Evolutionary conservation across 83 land plant species (phyloP).

Genomic region (Isoetes engelmannii): DNA sequence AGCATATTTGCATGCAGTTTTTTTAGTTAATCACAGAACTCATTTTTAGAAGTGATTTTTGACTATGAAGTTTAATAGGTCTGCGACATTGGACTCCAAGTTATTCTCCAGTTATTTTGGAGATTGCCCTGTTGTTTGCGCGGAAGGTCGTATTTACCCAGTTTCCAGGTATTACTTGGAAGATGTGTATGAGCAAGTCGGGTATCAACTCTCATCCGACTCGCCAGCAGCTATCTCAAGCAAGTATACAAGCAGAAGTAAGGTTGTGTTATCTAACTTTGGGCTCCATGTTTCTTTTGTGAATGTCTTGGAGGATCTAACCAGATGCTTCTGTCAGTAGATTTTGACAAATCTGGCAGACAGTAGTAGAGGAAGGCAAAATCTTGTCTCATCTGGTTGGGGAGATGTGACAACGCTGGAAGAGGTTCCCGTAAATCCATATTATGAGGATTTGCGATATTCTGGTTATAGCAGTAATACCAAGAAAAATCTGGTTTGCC

Average conservation of each 20-base stretch:
- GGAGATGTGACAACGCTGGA: conserved; percentile 70
- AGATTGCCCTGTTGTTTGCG: conserved; percentile 66
- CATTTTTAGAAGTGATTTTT: not conserved
- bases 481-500: conserved; percentile 56
- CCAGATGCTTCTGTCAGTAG: conserved; percentile 21
- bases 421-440: conserved; percentile 48
- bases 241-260: not conserved
- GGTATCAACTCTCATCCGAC: conserved; percentile 68
- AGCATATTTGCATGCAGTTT: no score
- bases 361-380: conserved; percentile 61
- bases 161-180: conserved; percentile 69
- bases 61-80: conserved; percentile 37
- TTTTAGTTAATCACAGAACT: no score
- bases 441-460: conserved; percentile 44
- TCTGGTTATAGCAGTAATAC: conserved; percentile 53
- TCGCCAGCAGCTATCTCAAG: conserved; percentile 44
- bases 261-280: not conserved
- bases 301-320: not conserved
- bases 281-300: not conserved
- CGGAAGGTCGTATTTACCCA: conserved; percentile 79
- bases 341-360: conserved; percentile 34
- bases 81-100: conserved; percentile 82
- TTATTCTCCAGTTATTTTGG: conserved; percentile 73
- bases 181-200: conserved; percentile 64
- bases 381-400: conserved; percentile 69